Evolutionary conservation across 148 eudicot genomes (phyloP).

Genomic region (Suaeda aralocaspica): DNA sequence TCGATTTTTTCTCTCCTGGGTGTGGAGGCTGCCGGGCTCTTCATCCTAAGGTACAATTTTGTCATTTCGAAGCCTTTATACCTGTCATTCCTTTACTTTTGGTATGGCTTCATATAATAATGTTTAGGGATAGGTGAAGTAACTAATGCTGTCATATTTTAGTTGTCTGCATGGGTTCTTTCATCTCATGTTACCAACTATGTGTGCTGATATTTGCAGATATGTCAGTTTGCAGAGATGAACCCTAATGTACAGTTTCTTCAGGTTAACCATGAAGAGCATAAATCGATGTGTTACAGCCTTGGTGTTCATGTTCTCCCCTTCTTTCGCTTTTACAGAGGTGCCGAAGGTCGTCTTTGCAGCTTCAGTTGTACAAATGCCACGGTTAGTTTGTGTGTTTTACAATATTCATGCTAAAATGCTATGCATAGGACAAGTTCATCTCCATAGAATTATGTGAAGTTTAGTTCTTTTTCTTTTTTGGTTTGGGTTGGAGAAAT

Average conservation of each 20-base stretch:
- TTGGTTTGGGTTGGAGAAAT: not conserved
- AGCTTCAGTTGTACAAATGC: constrained; percentile 94
- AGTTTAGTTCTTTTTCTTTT: no score
- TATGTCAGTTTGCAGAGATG: constrained; percentile 83
- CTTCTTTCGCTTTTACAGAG: constrained; percentile 84
- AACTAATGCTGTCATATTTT: not conserved
- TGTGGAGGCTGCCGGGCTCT: constrained; percentile 90
- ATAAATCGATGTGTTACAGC: constrained; percentile 79
- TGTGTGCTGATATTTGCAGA: constrained; percentile 32
- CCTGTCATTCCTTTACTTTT: not conserved
- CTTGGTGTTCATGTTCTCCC: constrained; percentile 87
- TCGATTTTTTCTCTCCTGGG: constrained; percentile 83
- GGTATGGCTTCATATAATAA: not conserved
- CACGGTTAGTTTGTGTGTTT: constrained; percentile 46
- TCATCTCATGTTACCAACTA: not conserved
- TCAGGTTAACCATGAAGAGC: constrained; percentile 77
- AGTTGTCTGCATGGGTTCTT: not conserved
- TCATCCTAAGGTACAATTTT: constrained; percentile 66
- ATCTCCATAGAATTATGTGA: no score
- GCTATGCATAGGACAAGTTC: not conserved
- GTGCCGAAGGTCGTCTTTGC: constrained; percentile 71
- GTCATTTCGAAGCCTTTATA: not conserved
- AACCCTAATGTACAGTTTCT: constrained; percentile 77
- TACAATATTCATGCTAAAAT: not conserved
- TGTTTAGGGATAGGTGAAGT: not conserved